Percentiles rank a stretch among this genome's conserved stretches.
These are phyloP conservation scores for Chenopodium suecicum DNA, from an alignment of 148 eudicot genomes.

Conservation along the genomic window DNA sequence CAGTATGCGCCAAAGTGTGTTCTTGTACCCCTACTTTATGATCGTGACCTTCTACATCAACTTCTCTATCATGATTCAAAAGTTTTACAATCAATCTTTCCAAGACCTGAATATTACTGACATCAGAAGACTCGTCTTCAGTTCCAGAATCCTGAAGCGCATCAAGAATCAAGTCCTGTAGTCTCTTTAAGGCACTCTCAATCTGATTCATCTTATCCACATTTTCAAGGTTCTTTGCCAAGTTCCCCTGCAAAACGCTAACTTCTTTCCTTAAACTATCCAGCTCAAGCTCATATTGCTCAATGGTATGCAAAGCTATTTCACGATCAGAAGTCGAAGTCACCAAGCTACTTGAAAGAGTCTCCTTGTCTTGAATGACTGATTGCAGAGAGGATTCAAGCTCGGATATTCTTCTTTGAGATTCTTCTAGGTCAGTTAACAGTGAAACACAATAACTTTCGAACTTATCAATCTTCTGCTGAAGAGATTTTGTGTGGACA, in stretches of 20 bases:
- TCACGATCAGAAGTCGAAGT: slow-evolving; percentile 48
- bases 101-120: slow-evolving; percentile 41
- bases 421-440: slow-evolving; percentile 62
- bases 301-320: slow-evolving; percentile 40
- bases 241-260: slow-evolving; percentile 39
- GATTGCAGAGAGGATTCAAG: slow-evolving; percentile 55
- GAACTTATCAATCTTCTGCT: slow-evolving; percentile 61
- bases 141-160: slow-evolving; percentile 47
- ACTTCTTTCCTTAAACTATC: slow-evolving; percentile 52
- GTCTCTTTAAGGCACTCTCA: slow-evolving; percentile 58
- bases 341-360: slow-evolving; percentile 51
- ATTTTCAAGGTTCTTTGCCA: slow-evolving; percentile 40
- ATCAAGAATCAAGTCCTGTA: slow-evolving; percentile 49
- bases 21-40: slow-evolving; percentile 10
- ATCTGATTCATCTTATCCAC: slow-evolving; percentile 45
- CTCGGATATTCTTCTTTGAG: slow-evolving; percentile 54
- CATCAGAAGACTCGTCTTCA: slow-evolving; percentile 43
- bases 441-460: slow-evolving; percentile 51
- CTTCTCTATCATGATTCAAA: slow-evolving; percentile 34
- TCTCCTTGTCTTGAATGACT: slow-evolving; percentile 30
- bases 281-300: slow-evolving; percentile 38
- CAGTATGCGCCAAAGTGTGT: slow-evolving; percentile 13
- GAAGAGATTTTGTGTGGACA: slow-evolving; percentile 52
- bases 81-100: slow-evolving; percentile 58
- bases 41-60: slow-evolving; percentile 25